Percentiles rank a stretch among this genome's conserved stretches.
Conservation (phyloP, 2,329 filamentous ascomycete species). For the Diaporthe sp. region DNA sequence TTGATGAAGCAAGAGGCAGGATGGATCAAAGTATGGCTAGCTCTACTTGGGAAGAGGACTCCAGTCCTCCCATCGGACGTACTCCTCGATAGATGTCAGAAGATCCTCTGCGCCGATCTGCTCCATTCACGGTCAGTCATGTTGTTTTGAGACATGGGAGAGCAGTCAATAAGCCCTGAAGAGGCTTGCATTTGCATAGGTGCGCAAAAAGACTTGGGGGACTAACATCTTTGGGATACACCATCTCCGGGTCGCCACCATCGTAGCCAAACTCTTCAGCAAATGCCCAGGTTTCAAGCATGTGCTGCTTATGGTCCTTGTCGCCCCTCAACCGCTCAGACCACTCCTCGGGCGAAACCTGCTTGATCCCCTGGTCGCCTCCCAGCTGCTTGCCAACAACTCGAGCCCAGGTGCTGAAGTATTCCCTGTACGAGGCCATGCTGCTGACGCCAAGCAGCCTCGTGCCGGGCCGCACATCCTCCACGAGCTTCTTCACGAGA, state of each 20-base stretch:
- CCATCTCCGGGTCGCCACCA: not conserved
- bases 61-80: not conserved
- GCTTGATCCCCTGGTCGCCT: not conserved
- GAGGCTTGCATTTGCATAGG: too few relatives aligned
- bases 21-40: not conserved
- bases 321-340: not conserved
- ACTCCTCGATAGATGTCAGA: not conserved
- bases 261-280: not conserved
- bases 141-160: not conserved
- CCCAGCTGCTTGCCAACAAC: not conserved
- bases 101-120: not conserved
- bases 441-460: not conserved
- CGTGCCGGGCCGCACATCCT: not conserved
- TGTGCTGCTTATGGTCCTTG: not conserved
- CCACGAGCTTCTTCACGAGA: not conserved
- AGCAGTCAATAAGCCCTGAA: not conserved
- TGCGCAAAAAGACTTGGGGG: not conserved
- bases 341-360: not conserved
- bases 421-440: not conserved
- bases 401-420: not conserved
- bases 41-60: not conserved
- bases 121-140: not conserved
- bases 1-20: too few relatives aligned
- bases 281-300: not conserved
- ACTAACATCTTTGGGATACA: constrained; percentile 1